These are phyloP conservation scores for Aspergillus sparsus DNA, from an alignment of 495 filamentous ascomycete genomes.

Conservation along the genomic window DNA sequence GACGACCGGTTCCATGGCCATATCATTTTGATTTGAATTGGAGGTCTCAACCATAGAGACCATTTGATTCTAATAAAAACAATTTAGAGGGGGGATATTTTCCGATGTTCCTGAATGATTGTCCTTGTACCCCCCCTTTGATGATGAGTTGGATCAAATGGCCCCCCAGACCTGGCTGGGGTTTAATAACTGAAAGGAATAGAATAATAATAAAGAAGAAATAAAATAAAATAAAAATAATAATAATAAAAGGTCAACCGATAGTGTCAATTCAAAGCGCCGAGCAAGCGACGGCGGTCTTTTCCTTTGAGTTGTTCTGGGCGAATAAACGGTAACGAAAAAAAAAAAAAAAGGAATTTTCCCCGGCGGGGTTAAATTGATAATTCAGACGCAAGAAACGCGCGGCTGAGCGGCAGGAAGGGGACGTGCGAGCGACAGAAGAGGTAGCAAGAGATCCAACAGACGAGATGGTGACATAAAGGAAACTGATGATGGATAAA, in stretches of 20 bases:
- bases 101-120: slow-evolving; percentile 17
- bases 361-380: slow-evolving; percentile 23
- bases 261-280: background rate
- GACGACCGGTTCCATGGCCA: slow-evolving; percentile 43
- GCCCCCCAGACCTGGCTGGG: slow-evolving; percentile 16
- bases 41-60: slow-evolving; percentile 52
- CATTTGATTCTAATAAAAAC: slow-evolving; percentile 33
- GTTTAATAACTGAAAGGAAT: slow-evolving; percentile 9
- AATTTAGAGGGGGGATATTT: slow-evolving; percentile 18
- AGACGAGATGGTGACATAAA: slow-evolving; percentile 47
- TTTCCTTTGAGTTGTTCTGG: slow-evolving; percentile 3
- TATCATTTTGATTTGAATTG: slow-evolving; percentile 42
- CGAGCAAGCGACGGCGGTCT: slow-evolving; percentile 11
- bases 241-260: background rate
- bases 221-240: slow-evolving; percentile 11
- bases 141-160: slow-evolving; percentile 13
- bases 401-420: slow-evolving; percentile 46
- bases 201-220: slow-evolving; percentile 14
- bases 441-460: slow-evolving; percentile 17
- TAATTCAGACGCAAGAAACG: slow-evolving; percentile 44
- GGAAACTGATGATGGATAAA: slow-evolving; percentile 43
- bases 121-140: slow-evolving; percentile 22
- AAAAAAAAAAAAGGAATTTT: slow-evolving; percentile 21
- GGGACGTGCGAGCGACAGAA: slow-evolving; percentile 37
- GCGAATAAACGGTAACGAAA: slow-evolving; percentile 6